Evolutionary conservation across 805 yeast genomes (phyloP).

Genomic region (Metschnikowia continentalis): DNA sequence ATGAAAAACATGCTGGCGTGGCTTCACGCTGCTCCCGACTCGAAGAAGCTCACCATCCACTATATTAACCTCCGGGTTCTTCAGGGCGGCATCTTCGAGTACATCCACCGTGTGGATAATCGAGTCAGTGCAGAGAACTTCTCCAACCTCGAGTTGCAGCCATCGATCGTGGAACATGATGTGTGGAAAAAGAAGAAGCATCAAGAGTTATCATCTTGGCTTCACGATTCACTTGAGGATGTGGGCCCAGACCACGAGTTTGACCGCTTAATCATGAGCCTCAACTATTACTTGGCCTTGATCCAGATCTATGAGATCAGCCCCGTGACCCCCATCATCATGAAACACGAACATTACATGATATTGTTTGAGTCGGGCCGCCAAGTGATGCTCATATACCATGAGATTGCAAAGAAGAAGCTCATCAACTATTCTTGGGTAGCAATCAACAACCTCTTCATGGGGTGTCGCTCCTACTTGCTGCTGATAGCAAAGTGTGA

Average conservation of each 20-base stretch:
- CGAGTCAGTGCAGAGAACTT: conserved; percentile 2
- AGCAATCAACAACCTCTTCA: conserved; percentile 14
- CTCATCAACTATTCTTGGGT: conserved; percentile 17
- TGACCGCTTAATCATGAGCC: conserved; percentile 7
- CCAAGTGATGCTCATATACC: conserved; percentile 12
- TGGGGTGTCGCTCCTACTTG: conserved; percentile 10
- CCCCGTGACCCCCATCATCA: conserved; percentile 10
- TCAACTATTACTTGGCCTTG: conserved; percentile 13
- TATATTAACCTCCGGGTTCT: conserved; percentile 9
- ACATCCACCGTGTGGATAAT: conserved; percentile 5
- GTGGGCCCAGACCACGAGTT: not conserved
- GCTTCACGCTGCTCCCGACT: not conserved
- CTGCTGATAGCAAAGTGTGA: conserved; percentile 8
- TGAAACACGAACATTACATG: conserved; percentile 3
- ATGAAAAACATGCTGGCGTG: not conserved
- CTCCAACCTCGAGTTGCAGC: not conserved
- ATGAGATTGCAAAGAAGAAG: conserved; percentile 4
- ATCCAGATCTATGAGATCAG: conserved; percentile 10
- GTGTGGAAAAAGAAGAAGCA: conserved; percentile 7
- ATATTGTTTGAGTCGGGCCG: conserved; percentile 10
- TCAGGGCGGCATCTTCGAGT: conserved; percentile 8
- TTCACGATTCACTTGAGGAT: not conserved
- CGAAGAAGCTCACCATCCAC: conserved; percentile 6
- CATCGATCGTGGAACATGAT: not conserved
- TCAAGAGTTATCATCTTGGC: conserved; percentile 5